Evolutionary conservation across 352 stramenopile species (phyloP).

Genomic region (Pythium chondricola): DNA sequence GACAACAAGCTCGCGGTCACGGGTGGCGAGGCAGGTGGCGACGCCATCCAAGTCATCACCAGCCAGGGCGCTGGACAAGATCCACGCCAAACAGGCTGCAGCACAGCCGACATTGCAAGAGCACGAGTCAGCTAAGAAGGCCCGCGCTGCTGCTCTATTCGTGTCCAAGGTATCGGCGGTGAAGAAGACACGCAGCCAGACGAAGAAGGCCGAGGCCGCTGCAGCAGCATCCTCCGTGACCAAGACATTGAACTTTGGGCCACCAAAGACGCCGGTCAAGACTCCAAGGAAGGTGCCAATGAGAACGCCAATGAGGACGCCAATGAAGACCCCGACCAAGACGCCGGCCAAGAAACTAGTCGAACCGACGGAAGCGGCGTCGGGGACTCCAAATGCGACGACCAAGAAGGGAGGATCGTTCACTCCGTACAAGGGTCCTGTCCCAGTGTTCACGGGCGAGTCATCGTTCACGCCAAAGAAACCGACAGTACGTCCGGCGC

Average conservation of each 20-base stretch:
- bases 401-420: slow-evolving; percentile 22
- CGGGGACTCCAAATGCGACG: background rate
- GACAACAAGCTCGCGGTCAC: no score
- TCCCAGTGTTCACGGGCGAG: slow-evolving; percentile 53
- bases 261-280: slow-evolving; percentile 8
- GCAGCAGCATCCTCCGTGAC: background rate
- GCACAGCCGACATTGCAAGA: slow-evolving; percentile 20
- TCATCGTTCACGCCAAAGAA: slow-evolving; percentile 51
- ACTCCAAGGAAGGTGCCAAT: background rate
- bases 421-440: slow-evolving; percentile 60
- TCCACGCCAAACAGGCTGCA: slow-evolving; percentile 16
- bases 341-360: background rate
- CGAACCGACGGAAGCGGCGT: slow-evolving; percentile 6
- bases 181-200: slow-evolving; percentile 26
- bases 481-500: slow-evolving; percentile 18
- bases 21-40: no score
- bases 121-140: slow-evolving; percentile 20
- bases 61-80: no score
- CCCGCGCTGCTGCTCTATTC: slow-evolving; percentile 15
- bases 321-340: background rate
- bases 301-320: background rate
- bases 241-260: slow-evolving; percentile 20
- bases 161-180: slow-evolving; percentile 19
- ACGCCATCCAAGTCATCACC: no score
- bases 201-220: slow-evolving; percentile 7